Evolutionary conservation across 257 asterid genomes (phyloP).

Genomic region (Scutellaria barbata): DNA sequence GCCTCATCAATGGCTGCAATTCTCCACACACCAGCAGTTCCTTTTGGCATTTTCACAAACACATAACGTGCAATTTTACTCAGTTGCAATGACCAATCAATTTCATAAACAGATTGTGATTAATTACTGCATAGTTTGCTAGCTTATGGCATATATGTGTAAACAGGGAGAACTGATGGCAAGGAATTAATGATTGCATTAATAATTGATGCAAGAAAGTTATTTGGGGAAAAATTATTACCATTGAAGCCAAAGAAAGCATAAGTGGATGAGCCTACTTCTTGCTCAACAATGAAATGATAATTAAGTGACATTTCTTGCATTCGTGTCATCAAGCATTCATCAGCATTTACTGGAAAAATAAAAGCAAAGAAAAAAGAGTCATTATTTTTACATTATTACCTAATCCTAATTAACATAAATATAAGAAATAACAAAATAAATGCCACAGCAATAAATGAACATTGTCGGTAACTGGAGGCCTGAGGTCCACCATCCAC

Average conservation of each 20-base stretch:
- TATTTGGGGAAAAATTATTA: conserved; percentile 28
- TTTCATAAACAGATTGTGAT: no score
- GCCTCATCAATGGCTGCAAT: conserved; percentile 91
- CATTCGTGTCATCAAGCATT: conserved; percentile 97
- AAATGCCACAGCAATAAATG: conserved; percentile 32
- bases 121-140: background rate
- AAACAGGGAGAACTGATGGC: no score
- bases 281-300: conserved; percentile 95
- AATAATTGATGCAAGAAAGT: background rate
- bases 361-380: background rate
- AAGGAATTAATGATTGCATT: conserved; percentile 9
- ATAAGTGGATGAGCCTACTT: conserved; percentile 92
- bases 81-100: background rate
- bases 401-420: conserved; percentile 5
- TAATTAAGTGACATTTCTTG: conserved; percentile 98
- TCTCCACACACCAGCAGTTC: conserved; percentile 99
- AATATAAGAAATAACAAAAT: conserved; percentile 3
- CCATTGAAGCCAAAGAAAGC: conserved; percentile 98
- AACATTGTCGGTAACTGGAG: conserved; percentile 43
- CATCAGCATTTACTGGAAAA: conserved; percentile 82
- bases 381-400: background rate
- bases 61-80: conserved; percentile 1
- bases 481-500: conserved; percentile 50
- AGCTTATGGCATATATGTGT: background rate
- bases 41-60: conserved; percentile 37